Conservation (phyloP, 306 rosid species). For the Dalbergia oliveri region DNA sequence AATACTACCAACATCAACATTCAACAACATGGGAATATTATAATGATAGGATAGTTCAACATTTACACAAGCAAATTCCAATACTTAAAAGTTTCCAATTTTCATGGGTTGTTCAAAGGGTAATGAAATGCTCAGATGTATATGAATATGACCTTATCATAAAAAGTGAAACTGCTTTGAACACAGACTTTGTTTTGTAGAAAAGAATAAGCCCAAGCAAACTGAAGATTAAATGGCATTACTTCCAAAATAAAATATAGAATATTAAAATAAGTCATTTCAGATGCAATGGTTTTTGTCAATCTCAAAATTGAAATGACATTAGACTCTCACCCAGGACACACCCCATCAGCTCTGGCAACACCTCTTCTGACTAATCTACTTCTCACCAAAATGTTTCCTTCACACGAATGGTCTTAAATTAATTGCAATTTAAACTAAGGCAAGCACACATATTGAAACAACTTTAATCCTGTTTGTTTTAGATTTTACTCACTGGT, state of each 20-base stretch:
- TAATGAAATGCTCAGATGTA: background rate
- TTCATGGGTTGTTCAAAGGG: background rate
- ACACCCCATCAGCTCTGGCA: constrained; percentile 8
- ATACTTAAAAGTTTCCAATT: constrained; percentile 13
- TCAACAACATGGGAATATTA: background rate
- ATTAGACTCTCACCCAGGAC: background rate
- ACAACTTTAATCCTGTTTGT: background rate
- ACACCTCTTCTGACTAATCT: background rate
- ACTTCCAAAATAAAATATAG: constrained; percentile 23
- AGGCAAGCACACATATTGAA: constrained; percentile 15
- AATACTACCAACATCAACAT: constrained; percentile 1
- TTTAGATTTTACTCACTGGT: no score
- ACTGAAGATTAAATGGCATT: background rate
- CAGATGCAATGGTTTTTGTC: constrained; percentile 5
- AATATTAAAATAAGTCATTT: constrained; percentile 2
- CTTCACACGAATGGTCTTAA: constrained; percentile 11
- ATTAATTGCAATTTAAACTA: constrained; percentile 31
- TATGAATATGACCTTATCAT: background rate
- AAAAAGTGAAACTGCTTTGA: constrained; percentile 16
- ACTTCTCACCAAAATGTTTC: constrained; percentile 19
- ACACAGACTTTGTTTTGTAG: background rate
- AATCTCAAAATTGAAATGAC: constrained; percentile 17
- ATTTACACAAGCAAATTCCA: constrained; percentile 23
- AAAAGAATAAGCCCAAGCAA: constrained; percentile 22
- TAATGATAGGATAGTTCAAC: constrained; percentile 11